Base-by-base conservation (phyloP, 148 eudicot species). In the Mesembryanthemum crystallinum region DNA sequence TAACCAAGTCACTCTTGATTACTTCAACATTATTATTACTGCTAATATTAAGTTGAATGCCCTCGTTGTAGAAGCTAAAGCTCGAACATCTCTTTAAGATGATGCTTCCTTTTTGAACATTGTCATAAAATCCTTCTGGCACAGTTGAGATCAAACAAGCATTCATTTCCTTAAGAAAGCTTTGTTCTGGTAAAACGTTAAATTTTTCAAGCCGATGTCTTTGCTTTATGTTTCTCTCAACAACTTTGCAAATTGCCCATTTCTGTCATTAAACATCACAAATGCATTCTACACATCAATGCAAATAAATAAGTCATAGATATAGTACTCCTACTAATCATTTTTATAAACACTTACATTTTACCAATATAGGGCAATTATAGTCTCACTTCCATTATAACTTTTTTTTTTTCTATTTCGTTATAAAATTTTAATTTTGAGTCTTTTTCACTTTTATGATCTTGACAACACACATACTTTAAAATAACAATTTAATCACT, bases 21-120 rank as follows among this genome's bases (percentile, higher is more conserved):
- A 74, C 59, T 61, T 78, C 52, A 33, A 2, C 35, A 35, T 17
- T 28, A 9, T 62, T 35, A 39, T 85, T 39, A 39, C 9, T 37
- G 42, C 14, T 1, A 45, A 10, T 45, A 45, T 39, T 82, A 8
- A 90, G n/a, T n/a, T 68, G 3, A 55, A 88, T 69, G 7, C 95
- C 94, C 14, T 85, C 75, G 24, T 81, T 80, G 76, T 73, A 83
- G 49, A 92, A 90, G 43, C 71, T 45, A 32, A 89, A 92, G 18
- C 49, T 71, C 21, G 68, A 71, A 27, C 88, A 78, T 63, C 83
- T 83, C 72, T 85, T 86, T 43, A 92, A 60, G 12, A 76, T 20
- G 59, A 90, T 86, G 84, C 90, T 85, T 75, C 95, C 95, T 39
- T 86, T 71, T 42, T 87, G 87, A 32, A 85, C 91, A 28, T 83